Conservation (phyloP, 176 grass and related monocot species). For the Aegilops longissima region DNA sequence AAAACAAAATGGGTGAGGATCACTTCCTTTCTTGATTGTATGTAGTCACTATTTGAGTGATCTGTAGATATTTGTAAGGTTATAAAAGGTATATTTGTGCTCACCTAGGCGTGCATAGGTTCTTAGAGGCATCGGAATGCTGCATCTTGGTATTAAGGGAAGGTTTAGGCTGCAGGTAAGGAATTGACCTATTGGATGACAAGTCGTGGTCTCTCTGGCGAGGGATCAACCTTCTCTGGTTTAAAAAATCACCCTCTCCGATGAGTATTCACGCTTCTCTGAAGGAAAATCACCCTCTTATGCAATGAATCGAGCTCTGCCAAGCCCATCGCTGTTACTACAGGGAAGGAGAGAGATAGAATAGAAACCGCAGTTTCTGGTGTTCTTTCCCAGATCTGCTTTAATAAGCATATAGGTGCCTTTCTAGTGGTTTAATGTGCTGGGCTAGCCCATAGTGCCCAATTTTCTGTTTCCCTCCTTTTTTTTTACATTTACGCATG, state of each 20-base stretch:
- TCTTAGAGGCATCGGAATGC: background rate
- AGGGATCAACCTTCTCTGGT: background rate
- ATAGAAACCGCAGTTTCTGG: background rate
- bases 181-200: background rate
- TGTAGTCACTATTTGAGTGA: background rate
- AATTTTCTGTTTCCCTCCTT: background rate
- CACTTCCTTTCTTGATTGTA: background rate
- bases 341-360: background rate
- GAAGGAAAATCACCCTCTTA: background rate
- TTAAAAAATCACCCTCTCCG: background rate
- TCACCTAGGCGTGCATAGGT: background rate
- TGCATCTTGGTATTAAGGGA: background rate
- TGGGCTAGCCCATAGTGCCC: background rate
- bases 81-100: background rate
- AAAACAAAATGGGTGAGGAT: background rate
- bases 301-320: background rate
- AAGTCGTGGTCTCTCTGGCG: background rate
- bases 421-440: slow-evolving; percentile 2
- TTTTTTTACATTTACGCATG: background rate
- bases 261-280: background rate
- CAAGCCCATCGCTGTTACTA: background rate
- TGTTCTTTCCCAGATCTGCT: background rate
- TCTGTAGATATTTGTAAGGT: background rate
- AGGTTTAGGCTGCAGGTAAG: background rate
- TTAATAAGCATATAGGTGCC: background rate